These are phyloP conservation scores for Aureobasidium sp. DNA, from an alignment of 2,329 filamentous ascomycete species.

Conservation along the genomic window DNA sequence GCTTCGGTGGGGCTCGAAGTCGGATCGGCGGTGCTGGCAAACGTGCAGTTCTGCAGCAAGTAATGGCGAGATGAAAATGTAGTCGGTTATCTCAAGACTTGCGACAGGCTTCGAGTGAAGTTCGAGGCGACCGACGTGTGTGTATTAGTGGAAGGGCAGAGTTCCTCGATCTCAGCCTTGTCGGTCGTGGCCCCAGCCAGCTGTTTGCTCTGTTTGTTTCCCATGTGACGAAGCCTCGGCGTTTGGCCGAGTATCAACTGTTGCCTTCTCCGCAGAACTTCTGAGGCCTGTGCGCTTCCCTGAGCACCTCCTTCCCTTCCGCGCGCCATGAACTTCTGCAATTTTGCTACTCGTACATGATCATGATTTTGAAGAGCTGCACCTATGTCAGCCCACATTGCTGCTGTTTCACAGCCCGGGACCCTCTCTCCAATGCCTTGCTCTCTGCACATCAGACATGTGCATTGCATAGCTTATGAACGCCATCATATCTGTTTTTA, in stretches of 20 bases:
- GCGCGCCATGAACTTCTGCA: not conserved
- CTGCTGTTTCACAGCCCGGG: not conserved
- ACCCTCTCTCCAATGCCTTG: not conserved
- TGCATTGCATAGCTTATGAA: not conserved
- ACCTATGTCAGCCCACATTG: not conserved
- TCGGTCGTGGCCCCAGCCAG: not conserved
- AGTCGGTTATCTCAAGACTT: not conserved
- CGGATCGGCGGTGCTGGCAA: not conserved
- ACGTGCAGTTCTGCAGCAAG: not conserved
- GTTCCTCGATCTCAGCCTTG: not conserved
- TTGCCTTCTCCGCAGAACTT: constrained; percentile 3
- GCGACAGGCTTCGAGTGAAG: not conserved
- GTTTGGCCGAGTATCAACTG: not conserved
- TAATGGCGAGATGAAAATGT: too few relatives aligned
- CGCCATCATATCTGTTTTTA: not conserved
- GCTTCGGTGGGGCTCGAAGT: not conserved
- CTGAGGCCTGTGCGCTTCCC: not conserved
- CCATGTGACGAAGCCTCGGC: constrained; percentile 7
- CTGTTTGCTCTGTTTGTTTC: constrained; percentile 8
- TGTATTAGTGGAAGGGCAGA: not conserved
- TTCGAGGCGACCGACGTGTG: not conserved
- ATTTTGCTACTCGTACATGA: not conserved
- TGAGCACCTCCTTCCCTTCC: not conserved
- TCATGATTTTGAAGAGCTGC: not conserved
- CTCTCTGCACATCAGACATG: not conserved